Conservation (phyloP, 371 early-diverging fungal species). For the Polyrhizophydium stewartii region DNA sequence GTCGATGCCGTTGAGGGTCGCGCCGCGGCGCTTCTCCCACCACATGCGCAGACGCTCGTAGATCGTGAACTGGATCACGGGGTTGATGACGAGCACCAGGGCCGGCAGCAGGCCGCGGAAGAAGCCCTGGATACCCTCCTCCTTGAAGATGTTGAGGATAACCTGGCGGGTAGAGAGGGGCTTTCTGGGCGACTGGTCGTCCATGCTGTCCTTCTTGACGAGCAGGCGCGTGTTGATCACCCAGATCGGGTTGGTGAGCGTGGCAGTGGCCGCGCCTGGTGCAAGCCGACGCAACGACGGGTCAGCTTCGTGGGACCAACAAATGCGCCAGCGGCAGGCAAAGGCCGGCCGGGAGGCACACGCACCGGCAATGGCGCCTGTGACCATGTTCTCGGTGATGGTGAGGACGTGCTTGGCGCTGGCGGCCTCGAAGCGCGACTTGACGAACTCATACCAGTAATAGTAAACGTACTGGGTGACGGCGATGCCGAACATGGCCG, state of each 20-base stretch:
- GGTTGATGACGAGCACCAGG: slow-evolving; percentile 94
- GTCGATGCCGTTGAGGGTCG: slow-evolving; percentile 70
- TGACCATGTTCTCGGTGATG: slow-evolving; percentile 80
- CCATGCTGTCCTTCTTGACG: slow-evolving; percentile 37
- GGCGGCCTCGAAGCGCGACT: slow-evolving; percentile 73
- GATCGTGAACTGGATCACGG: slow-evolving; percentile 95
- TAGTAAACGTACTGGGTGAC: slow-evolving; percentile 93
- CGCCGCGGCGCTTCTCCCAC: slow-evolving; percentile 36
- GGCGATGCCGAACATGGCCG: slow-evolving; percentile 93
- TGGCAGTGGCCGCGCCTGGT: background rate
- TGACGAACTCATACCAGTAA: slow-evolving; percentile 91
- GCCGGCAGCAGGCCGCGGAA: slow-evolving; percentile 88
- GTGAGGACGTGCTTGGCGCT: slow-evolving; percentile 58
- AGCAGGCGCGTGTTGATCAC: slow-evolving; percentile 72
- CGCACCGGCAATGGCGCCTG: slow-evolving; percentile 85
- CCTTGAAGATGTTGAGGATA: slow-evolving; percentile 67
- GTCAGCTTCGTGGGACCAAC: no score
- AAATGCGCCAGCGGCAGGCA: no score
- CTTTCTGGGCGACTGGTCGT: slow-evolving; percentile 24
- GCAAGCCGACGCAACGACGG: no score
- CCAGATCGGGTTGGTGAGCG: slow-evolving; percentile 97
- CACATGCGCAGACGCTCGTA: slow-evolving; percentile 88
- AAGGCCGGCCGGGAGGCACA: no score
- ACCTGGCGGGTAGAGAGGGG: slow-evolving; percentile 25
- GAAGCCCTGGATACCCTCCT: slow-evolving; percentile 81